Evolutionary conservation across 768 basidiomycete species (phyloP).

Genomic region (Suillus hirtellus): DNA sequence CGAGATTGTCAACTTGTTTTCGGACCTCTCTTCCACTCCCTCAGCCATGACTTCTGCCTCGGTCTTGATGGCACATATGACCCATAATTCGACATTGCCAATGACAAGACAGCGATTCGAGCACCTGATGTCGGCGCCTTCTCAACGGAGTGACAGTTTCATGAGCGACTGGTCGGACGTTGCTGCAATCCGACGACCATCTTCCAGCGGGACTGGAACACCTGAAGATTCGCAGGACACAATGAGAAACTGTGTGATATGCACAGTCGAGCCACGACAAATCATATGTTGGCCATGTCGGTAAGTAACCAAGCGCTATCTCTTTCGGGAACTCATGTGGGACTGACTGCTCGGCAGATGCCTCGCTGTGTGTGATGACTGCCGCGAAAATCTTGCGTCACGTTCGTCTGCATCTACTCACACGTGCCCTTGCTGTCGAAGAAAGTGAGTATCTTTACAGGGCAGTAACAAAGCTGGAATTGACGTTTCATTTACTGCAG

Average conservation of each 20-base stretch:
- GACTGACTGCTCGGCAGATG: slow-evolving; percentile 34
- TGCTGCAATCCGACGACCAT: slow-evolving; percentile 26
- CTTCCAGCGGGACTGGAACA: slow-evolving; percentile 13
- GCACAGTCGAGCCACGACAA: slow-evolving; percentile 64
- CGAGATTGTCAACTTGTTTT: slow-evolving; percentile 52
- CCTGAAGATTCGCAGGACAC: slow-evolving; percentile 27
- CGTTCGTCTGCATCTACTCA: slow-evolving; percentile 50
- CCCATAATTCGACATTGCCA: slow-evolving; percentile 41
- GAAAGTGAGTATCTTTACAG: slow-evolving; percentile 35
- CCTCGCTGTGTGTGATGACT: slow-evolving; percentile 54
- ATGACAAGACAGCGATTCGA: slow-evolving; percentile 51
- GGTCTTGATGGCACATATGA: slow-evolving; percentile 57
- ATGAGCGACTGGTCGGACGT: slow-evolving; percentile 33
- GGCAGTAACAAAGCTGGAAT: slow-evolving; percentile 8
- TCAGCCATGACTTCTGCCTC: slow-evolving; percentile 39
- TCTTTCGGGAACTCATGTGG: neutral
- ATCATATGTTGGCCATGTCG: slow-evolving; percentile 88
- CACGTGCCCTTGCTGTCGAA: slow-evolving; percentile 52
- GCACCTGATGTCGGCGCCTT: slow-evolving; percentile 33
- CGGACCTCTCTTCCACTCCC: slow-evolving; percentile 48
- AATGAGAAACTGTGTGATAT: slow-evolving; percentile 63
- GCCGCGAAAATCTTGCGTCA: slow-evolving; percentile 52
- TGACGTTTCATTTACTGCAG: slow-evolving; percentile 14
- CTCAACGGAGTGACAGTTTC: slow-evolving; percentile 14
- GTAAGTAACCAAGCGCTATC: slow-evolving; percentile 37